A percentile compares a stretch with the other conserved stretches of the same genome.
Conservation (phyloP, 2,329 filamentous ascomycete genomes). For the Trichoderma brevicompactum region DNA sequence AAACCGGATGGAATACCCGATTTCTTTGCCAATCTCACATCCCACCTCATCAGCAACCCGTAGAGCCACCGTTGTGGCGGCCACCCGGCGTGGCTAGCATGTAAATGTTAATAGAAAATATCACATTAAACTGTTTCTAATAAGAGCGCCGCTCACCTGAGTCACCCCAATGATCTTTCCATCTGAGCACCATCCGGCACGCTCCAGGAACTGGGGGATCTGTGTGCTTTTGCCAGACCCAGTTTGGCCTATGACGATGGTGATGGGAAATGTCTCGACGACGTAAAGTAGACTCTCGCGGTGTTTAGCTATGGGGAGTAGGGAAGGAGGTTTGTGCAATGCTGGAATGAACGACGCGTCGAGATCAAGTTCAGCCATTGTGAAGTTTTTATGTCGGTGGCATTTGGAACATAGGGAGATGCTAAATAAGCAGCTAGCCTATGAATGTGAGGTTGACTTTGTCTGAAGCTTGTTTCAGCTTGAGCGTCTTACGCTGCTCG, state of each 20-base stretch:
- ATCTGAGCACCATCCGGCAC: conserved; percentile 84
- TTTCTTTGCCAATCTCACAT: conserved; percentile 85
- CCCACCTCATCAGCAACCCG: conserved; percentile 88
- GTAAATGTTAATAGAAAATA: background rate
- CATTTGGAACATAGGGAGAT: background rate
- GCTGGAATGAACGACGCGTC: conserved; percentile 72
- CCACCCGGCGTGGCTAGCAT: conserved; percentile 80
- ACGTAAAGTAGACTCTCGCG: conserved; percentile 80
- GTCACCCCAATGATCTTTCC: conserved; percentile 87
- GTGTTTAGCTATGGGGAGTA: conserved; percentile 87
- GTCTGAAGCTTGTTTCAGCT: conserved; percentile 17
- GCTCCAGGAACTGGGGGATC: conserved; percentile 86
- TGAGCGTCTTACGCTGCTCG: background rate
- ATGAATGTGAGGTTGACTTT: background rate
- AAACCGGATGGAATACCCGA: conserved; percentile 90
- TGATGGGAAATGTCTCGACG: conserved; percentile 81
- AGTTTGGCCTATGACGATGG: conserved; percentile 90
- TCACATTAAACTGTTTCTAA: background rate
- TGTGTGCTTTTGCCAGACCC: conserved; percentile 96
- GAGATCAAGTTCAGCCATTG: conserved; percentile 62
- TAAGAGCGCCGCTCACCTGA: conserved; percentile 63
- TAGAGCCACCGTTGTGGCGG: conserved; percentile 85
- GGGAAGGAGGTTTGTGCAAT: conserved; percentile 79
- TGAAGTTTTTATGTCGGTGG: background rate
- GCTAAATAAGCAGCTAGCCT: conserved; percentile 5